Base-by-base conservation (phyloP, 768 basidiomycete species). In the Panellus pusillus region DNA sequence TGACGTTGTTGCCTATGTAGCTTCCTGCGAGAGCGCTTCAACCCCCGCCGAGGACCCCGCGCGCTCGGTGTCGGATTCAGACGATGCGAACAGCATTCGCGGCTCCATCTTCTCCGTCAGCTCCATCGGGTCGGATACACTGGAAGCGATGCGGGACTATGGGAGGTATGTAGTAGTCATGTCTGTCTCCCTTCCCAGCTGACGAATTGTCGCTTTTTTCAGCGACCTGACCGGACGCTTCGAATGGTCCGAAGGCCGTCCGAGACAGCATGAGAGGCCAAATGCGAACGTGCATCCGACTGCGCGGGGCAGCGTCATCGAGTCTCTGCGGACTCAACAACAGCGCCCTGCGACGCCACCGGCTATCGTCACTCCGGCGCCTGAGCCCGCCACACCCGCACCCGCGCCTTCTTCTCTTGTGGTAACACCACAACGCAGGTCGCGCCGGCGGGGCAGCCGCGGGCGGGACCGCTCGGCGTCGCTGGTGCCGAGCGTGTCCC, bases 1-100 rank as follows among this genome's bases (percentile, higher is more conserved):
- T 32, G 41, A 37, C 14, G 51, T 17, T 19, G 19, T 49, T 9
- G n/a, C n/a, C n/a, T n/a, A n/a, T 9, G 5, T 54, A 67, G 66
- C 43, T 67, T 67, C 49, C 37, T 67, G 7, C 58, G 50, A 7
- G 60, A 62, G 42, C 58, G 66, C 29, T 66, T 66, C 42, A 61
- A 62, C 41, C 58, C 63, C 61, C 65, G 12, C 50, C 53, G 9
- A 57, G 13, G 57, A 55, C 17, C 53, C 49, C 28, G 20, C 44
- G 3, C 60, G 57, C 12, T 47, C 43, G 4, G 40, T 46, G 27
- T 55, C 61, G 3, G 48, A 50, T 19, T 36, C 35, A 14, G 54
- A 14, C 31, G 58, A 60, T 27, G 54, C 47, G 36, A 45, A 54
- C 19, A 47, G 53, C 45, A 46, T 56, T 37, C 39, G 39, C 42